Evolutionary conservation across 2,329 filamentous ascomycete genomes (phyloP).

Genomic region (Aureobasidium musti): DNA sequence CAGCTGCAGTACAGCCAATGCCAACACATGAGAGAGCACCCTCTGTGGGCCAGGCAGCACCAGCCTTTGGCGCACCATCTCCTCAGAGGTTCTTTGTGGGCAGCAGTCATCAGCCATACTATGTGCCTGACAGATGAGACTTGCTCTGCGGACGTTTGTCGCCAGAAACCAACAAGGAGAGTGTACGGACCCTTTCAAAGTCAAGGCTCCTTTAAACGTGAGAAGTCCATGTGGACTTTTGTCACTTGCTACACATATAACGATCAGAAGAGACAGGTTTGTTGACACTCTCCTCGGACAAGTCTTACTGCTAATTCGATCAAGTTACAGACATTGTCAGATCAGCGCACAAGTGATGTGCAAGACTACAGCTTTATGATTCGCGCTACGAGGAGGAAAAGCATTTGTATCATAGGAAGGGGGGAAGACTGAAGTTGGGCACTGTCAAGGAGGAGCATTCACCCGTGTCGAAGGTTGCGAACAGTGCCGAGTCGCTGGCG

Average conservation of each 20-base stretch:
- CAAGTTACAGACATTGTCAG: background rate
- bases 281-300: background rate
- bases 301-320: background rate
- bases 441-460: background rate
- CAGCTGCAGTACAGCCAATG: slow-evolving; percentile 41
- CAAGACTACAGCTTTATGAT: background rate
- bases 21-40: slow-evolving; percentile 41
- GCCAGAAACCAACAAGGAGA: background rate
- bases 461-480: no score
- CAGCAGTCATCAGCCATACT: slow-evolving; percentile 9
- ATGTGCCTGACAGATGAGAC: slow-evolving; percentile 21
- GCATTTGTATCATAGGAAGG: background rate
- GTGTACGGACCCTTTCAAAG: background rate
- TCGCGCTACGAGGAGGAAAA: background rate
- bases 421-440: background rate
- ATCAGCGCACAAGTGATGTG: background rate
- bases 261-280: background rate
- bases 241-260: background rate
- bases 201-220: background rate
- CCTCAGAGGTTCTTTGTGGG: slow-evolving; percentile 23
- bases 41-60: slow-evolving; percentile 38
- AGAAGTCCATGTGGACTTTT: background rate
- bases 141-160: background rate
- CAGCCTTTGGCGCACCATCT: slow-evolving; percentile 25
- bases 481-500: background rate